phyloP scores from a whole-genome alignment of 2,329 filamentous ascomycete species.

The Stromatinia cepivora region DNA sequence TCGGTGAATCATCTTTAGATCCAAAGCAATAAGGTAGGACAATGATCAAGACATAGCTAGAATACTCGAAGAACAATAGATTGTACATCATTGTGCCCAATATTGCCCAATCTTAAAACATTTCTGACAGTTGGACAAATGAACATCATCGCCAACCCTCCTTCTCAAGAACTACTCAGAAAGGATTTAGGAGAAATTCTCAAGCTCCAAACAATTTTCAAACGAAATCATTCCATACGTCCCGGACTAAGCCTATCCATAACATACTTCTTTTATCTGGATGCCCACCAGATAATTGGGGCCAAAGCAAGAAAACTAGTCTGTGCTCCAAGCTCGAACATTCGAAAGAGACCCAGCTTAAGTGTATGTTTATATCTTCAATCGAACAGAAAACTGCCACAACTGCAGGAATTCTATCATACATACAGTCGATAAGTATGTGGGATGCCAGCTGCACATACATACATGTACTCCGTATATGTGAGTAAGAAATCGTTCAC shows the following conservation, averaged over 20 bases:
- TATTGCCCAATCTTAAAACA: conserved; percentile 3
- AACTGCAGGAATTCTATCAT: not conserved
- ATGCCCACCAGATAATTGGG: conserved; percentile 2
- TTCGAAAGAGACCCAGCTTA: not conserved
- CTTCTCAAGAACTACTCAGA: not conserved
- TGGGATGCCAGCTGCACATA: not conserved
- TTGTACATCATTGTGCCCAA: not conserved
- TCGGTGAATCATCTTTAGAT: not conserved
- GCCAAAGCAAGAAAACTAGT: not conserved
- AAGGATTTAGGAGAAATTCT: not conserved
- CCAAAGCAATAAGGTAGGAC: not conserved
- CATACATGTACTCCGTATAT: not conserved
- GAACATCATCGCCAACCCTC: not conserved
- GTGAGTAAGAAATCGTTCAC: not conserved
- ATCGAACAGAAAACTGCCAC: conserved; percentile 7
- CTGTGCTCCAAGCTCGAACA: conserved; percentile 9
- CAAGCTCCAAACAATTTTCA: not conserved
- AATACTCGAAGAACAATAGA: not conserved
- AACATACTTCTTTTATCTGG: not conserved
- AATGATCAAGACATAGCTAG: not conserved
- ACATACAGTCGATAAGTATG: not conserved
- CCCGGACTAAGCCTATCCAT: not conserved
- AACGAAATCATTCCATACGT: not conserved
- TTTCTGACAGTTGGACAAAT: not conserved
- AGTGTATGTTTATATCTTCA: not conserved